Evolutionary conservation across 129 eudicot genomes (phyloP).

Genomic region (Flaveria brownii): DNA sequence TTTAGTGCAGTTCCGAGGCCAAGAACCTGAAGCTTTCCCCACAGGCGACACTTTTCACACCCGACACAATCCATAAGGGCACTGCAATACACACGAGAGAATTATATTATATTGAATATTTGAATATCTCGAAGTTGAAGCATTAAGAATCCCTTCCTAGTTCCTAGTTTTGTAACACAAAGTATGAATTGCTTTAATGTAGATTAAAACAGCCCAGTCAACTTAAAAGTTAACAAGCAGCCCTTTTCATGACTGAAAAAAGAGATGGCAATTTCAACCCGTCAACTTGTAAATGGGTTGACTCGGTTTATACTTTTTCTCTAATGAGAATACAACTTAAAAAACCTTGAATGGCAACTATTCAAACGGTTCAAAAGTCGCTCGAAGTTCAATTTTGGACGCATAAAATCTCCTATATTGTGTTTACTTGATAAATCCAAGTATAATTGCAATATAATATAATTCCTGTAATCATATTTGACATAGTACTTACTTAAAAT

Average conservation of each 20-base stretch:
- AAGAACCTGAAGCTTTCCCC: slow-evolving; percentile 96
- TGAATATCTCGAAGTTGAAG: background rate
- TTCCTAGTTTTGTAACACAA: slow-evolving; percentile 5
- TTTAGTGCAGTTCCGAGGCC: slow-evolving; percentile 94
- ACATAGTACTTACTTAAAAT: background rate
- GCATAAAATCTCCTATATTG: background rate
- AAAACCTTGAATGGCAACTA: background rate
- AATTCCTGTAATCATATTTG: background rate
- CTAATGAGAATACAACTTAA: background rate
- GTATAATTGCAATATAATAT: background rate
- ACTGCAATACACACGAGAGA: slow-evolving; percentile 41
- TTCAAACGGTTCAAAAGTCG: background rate
- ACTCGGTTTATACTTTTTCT: background rate
- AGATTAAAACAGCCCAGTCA: background rate
- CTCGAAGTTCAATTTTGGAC: background rate
- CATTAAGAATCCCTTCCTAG: background rate
- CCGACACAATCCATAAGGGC: slow-evolving; percentile 95
- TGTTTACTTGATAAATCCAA: background rate
- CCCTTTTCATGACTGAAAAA: background rate
- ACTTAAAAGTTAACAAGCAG: background rate
- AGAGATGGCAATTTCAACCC: background rate
- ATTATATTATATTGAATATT: background rate
- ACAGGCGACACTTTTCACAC: slow-evolving; percentile 92
- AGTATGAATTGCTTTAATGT: background rate
- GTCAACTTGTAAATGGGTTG: background rate